Base-by-base conservation (phyloP, 108 stramenopile genomes). In the Halocafeteria seosinensis region DNA sequence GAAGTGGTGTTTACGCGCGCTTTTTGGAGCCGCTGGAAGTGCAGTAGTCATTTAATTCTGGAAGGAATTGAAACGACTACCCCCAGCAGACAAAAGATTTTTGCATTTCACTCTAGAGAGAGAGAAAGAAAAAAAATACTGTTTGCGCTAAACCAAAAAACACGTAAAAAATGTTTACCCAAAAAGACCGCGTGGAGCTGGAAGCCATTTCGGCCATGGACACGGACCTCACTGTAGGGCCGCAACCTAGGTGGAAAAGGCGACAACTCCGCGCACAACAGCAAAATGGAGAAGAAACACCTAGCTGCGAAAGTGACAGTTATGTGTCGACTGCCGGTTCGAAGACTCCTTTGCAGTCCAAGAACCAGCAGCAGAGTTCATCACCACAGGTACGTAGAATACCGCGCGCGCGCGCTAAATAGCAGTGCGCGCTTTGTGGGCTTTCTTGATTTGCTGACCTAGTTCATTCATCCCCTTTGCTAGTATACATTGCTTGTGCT, bases 241-340 rank as follows among this genome's bases (percentile, higher is more conserved):
- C 71, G 9, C 34, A 70, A 55, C 74, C 79, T 0, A 63, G 79
- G 32, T 80, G 79, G 79, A 60, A 80, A 67, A 63, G 79, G n/a
- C n/a, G n/a, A n/a, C 37, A 80, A 78, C 75, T 63, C 72, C 28
- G 58, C 72, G 34, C 70, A 71, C 38, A 33, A 51, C 60, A n/a
- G 21, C 42, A n/a, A 17, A 21, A n/a, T 47, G 42, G 42, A 17
- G 21, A 47, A 47, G n/a, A n/a, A n/a, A n/a, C n/a, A n/a, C n/a
- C n/a, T n/a, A n/a, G n/a, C n/a, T n/a, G n/a, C n/a, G 42, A 47
- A n/a, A n/a, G 42, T 47, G 57, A 25, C 37, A 17, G 57, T 24
- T 52, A 25, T 34, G 17, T 50, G 62, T 29, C 52, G 28, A 63
- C 29, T 35, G 32, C 63, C 64, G 57, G n/a, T 29, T 25, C 64